Conservation (phyloP, 1,139 yeast genomes). For the Yamadazyma spencermartinsiae region DNA sequence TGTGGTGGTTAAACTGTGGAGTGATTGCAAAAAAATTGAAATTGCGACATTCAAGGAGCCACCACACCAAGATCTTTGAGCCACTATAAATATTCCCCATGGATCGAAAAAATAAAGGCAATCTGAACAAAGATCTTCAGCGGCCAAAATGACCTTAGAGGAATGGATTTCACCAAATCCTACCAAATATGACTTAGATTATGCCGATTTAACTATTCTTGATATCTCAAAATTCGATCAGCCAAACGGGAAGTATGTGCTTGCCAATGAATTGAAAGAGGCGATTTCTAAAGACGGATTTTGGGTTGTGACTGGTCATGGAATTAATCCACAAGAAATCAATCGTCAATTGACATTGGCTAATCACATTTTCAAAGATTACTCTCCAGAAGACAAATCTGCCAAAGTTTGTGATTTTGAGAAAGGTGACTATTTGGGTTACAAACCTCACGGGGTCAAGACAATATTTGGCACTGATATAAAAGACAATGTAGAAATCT, state of each 20-base stretch:
- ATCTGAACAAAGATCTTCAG: conserved; percentile 2
- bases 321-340: conserved; percentile 26
- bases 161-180: conserved; percentile 28
- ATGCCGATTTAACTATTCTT: conserved; percentile 32
- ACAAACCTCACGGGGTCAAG: conserved; percentile 27
- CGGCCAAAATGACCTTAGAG: conserved; percentile 6
- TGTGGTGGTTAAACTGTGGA: too few species aligned
- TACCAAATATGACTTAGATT: conserved; percentile 27
- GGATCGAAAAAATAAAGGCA: too few species aligned
- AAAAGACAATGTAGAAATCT: conserved; percentile 30
- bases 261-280: conserved; percentile 25
- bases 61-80: background rate
- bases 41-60: background rate
- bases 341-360: conserved; percentile 29
- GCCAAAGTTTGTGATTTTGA: conserved; percentile 27
- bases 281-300: conserved; percentile 34
- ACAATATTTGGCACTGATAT: conserved; percentile 29
- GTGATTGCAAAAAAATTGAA: background rate
- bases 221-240: conserved; percentile 29
- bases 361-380: conserved; percentile 28
- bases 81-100: background rate
- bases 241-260: conserved; percentile 26
- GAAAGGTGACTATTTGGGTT: conserved; percentile 34
- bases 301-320: conserved; percentile 31
- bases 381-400: conserved; percentile 26